phyloP scores from a whole-genome alignment of 1,284 basidiomycete species.

The Singerocomus rubriflavus region DNA sequence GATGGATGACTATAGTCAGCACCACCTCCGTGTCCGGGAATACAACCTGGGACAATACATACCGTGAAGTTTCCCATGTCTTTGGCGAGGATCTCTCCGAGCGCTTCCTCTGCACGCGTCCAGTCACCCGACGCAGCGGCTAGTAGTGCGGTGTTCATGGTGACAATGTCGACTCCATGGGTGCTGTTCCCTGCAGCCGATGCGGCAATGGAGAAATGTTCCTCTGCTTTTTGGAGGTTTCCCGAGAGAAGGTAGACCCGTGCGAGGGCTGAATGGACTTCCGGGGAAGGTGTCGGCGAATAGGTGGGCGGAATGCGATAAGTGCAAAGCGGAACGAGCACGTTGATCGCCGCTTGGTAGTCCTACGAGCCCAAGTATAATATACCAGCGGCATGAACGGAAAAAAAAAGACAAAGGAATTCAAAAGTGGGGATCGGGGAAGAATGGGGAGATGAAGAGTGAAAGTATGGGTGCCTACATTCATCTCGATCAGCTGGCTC shows the following conservation, averaged over 20 bases:
- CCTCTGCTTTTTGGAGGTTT: slow-evolving; percentile 51
- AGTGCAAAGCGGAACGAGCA: slow-evolving; percentile 61
- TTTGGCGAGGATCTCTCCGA: slow-evolving; percentile 43
- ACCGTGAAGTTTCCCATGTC: slow-evolving; percentile 63
- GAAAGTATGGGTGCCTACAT: slow-evolving; percentile 37
- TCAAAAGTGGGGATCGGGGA: background rate
- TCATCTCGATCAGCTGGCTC: slow-evolving; percentile 73
- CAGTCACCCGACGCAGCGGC: slow-evolving; percentile 69
- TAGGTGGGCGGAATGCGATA: slow-evolving; percentile 29
- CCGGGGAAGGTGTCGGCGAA: slow-evolving; percentile 37
- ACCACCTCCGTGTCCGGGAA: no score
- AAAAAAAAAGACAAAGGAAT: background rate
- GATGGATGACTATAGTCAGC: background rate
- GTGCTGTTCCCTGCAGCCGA: slow-evolving; percentile 6
- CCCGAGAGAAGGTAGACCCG: slow-evolving; percentile 75
- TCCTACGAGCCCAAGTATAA: slow-evolving; percentile 45
- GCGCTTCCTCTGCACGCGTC: slow-evolving; percentile 46
- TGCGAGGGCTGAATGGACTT: slow-evolving; percentile 62
- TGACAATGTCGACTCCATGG: slow-evolving; percentile 30
- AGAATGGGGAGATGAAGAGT: background rate
- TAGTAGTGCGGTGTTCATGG: slow-evolving; percentile 62
- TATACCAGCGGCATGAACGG: background rate
- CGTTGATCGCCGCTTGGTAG: slow-evolving; percentile 57
- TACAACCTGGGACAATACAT: slow-evolving; percentile 13
- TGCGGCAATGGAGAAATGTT: slow-evolving; percentile 52